Base-by-base conservation (phyloP, 116 monocot genomes). In the Trichopus zeylanicus region DNA sequence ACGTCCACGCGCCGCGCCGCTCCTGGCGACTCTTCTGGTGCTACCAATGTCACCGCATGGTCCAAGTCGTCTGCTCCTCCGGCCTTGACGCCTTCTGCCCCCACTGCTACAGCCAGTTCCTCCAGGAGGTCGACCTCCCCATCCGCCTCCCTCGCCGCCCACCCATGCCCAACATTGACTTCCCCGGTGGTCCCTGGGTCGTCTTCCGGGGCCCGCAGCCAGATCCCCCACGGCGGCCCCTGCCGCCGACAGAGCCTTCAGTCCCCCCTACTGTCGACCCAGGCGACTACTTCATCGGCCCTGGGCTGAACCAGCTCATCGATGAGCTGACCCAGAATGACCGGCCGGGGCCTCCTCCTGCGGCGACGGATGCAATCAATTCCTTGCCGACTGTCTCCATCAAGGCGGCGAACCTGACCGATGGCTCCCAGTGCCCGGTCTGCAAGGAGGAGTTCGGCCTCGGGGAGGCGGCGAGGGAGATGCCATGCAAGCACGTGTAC, bases 401-500 rank as follows among this genome's bases (percentile, higher is more conserved):
- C 46, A 37, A 68, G 2, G 61, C 22, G 35, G 67, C 51, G 6
- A 86, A 89, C 67, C 68, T 83, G 31, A 20, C 38, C 11, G 88
- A 75, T 30, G 80, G 73, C 29, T 73, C 82, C 6, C 75, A 95
- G 62, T 90, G 90, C 65, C 95, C 90, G 10, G 85, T 91, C 4
- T 91, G 85, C 53, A 85, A 79, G 63, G 90, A 91, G 74, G 85
- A 91, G 48, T 85, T 85, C 62, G 59, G 51, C 47, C 19, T 75
- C 10, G 85, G 90, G 21, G 82, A 79, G 68, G 77, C 51, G 56
- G 85, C 74, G 9, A 51, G 74, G 39, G 86, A 89, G 80, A 80
- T 93, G 85, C 89, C 93, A 5, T 93, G 93, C 81, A 74, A 64
- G 64, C 90, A 91, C 34, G 76, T 74, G 16, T 85, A 79, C 56